Evolutionary conservation across 2,329 filamentous ascomycete genomes (phyloP), one percentile per base, ranked within the genome.

Genomic region (Xylariaceae sp.): DNA sequence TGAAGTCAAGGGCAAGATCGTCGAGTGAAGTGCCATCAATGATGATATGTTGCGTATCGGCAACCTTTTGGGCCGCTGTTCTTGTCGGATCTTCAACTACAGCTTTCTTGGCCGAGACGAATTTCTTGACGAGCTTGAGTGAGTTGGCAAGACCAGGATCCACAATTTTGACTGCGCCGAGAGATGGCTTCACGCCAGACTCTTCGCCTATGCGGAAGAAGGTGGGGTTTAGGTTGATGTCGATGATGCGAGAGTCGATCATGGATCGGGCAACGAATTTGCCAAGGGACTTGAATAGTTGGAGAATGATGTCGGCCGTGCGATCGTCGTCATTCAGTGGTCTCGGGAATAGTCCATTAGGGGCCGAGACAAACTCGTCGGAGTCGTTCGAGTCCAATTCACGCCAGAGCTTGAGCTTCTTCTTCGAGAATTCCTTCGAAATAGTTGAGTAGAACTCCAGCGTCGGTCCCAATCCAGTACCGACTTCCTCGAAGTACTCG

Each of bases 401-500:
- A 14, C 94, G 85, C 95, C 95, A 99, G 5, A 99, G 81, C 73
- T 91, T 96, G 46, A 96, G 82, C 70, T 95, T 96, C 78, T 92
- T 96, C 76, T 94, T 96, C 1, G 89, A 92, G 63, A 97, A 97
- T 66, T 99, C 94, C 61, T 89, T 94, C 0, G 94, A 99, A 1
- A 97, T 92, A 0, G 89, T 95, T 0, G 94, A 96, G 70, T 99
- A 99, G 67, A 99, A 99, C 66, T 99, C 94, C 12, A 99, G 78
- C 0, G 94, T 99, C 4, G 94, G 94, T 0, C 94, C 94, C 41
- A 99, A 77, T 42, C 94, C 94, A 19, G 95, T 99, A 49, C 94
- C 94, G 18, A 99, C 94, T 71, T 99, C 94, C 62, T 97, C 94
- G 59, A 99, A 99, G 64, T 99, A 99, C 64, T 99, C 95, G 2